Conservation (phyloP, 257 asterid genomes). For the Gentiana dahurica region DNA sequence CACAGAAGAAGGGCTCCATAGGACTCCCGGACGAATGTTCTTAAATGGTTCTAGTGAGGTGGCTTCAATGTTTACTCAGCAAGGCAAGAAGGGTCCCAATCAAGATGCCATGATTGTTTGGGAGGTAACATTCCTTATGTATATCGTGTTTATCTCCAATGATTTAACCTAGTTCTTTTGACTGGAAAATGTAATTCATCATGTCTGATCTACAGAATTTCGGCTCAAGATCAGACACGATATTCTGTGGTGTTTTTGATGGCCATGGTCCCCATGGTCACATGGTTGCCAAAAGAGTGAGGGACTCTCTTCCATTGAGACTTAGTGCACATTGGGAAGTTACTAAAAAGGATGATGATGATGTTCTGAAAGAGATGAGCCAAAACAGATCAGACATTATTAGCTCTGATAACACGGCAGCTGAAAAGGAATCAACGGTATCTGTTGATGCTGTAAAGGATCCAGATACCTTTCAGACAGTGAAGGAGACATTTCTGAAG, state of each 20-base stretch:
- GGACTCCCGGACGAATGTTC: conserved; percentile 72
- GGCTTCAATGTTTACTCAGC: conserved; percentile 73
- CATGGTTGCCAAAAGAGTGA: conserved; percentile 80
- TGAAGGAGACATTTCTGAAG: conserved; percentile 76
- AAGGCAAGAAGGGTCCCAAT: conserved; percentile 89
- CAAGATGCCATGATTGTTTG: conserved; percentile 98
- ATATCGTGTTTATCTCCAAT: conserved; percentile 7
- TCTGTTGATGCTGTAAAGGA: conserved; percentile 39
- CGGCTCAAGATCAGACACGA: conserved; percentile 74
- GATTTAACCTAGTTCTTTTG: conserved; percentile 10
- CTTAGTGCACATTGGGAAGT: conserved; percentile 81
- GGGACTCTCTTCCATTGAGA: conserved; percentile 82
- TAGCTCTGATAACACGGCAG: conserved; percentile 46
- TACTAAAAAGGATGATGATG: conserved; percentile 48
- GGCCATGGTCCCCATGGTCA: conserved; percentile 96
- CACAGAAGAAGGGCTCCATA: conserved; percentile 60
- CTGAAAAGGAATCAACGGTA: conserved; percentile 46
- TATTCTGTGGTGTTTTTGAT: conserved; percentile 91
- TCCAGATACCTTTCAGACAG: conserved; percentile 49
- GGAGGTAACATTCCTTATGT: conserved; percentile 57
- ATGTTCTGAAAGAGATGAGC: conserved; percentile 51
- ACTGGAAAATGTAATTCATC: conserved; percentile 8
- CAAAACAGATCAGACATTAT: conserved; percentile 37
- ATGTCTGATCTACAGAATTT: conserved; percentile 52
- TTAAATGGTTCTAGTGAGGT: conserved; percentile 71